Percentiles rank a stretch among this genome's conserved stretches.
Evolutionary conservation across 2,329 filamentous ascomycete genomes (phyloP).

Genomic region (Westerdykella sp.): DNA sequence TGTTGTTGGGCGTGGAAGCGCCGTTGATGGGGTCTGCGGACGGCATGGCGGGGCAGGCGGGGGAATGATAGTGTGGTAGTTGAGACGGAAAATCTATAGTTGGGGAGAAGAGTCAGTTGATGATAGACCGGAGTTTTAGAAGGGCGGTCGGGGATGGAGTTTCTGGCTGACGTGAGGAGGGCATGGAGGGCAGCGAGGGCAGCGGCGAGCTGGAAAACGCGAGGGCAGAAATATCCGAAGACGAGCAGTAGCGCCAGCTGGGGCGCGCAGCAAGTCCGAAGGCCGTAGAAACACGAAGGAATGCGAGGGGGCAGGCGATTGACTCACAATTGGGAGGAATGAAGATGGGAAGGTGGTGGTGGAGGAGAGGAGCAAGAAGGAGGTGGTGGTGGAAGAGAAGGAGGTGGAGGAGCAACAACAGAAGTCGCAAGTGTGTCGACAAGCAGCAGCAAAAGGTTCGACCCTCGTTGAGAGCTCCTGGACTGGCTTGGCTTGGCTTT

Average conservation of each 20-base stretch:
- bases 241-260: too few relatives aligned
- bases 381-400: slow-evolving; percentile 1
- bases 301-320: slow-evolving; percentile 1
- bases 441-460: too few relatives aligned
- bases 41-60: slow-evolving; percentile 38
- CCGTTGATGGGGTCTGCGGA: slow-evolving; percentile 35
- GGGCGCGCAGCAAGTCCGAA: too few relatives aligned
- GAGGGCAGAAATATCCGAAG: too few relatives aligned
- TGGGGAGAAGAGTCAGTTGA: slow-evolving; percentile 4
- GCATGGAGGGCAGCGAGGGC: background rate
- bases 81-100: background rate
- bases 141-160: slow-evolving; percentile 1
- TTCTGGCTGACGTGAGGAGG: slow-evolving; percentile 22
- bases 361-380: slow-evolving; percentile 2
- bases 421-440: background rate
- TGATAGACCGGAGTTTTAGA: background rate
- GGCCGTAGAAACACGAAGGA: background rate
- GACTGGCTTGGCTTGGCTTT: too few relatives aligned
- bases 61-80: background rate
- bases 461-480: too few relatives aligned
- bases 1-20: slow-evolving; percentile 23
- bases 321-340: slow-evolving; percentile 6
- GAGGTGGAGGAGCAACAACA: background rate
- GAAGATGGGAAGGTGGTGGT: too few relatives aligned
- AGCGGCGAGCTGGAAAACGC: too few relatives aligned